Percentiles rank a stretch among this genome's conserved stretches.
Conservation (phyloP, 805 yeast species). For the Brettanomyces bruxellensis region DNA sequence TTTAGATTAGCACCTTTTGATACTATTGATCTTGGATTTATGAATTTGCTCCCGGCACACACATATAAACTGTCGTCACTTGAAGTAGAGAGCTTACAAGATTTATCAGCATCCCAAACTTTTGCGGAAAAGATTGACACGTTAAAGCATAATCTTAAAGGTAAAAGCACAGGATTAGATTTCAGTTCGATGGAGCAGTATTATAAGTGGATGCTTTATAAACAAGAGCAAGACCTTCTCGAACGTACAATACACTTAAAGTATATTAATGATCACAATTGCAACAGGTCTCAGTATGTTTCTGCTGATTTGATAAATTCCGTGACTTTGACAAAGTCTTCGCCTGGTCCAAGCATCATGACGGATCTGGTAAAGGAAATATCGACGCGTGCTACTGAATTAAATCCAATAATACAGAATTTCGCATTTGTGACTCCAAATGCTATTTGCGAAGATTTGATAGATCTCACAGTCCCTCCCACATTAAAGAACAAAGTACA, state of each 20-base stretch:
- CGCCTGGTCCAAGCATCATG: conserved; percentile 11
- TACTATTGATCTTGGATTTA: conserved; percentile 39
- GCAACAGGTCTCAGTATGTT: conserved; percentile 56
- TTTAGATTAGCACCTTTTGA: conserved; percentile 4
- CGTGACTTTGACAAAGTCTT: conserved; percentile 24
- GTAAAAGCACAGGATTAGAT: conserved; percentile 20
- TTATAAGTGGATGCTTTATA: conserved; percentile 46
- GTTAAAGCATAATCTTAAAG: conserved; percentile 29
- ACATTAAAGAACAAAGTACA: conserved; percentile 22
- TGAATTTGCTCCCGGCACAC: conserved; percentile 51
- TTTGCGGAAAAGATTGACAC: conserved; percentile 36
- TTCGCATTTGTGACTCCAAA: conserved; percentile 85
- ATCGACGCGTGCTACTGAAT: conserved; percentile 27
- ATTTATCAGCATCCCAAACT: conserved; percentile 37
- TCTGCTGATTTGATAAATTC: conserved; percentile 48
- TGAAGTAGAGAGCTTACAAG: conserved; percentile 33
- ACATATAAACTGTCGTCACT: conserved; percentile 37
- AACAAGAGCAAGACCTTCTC: conserved; percentile 42
- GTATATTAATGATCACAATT: conserved; percentile 59
- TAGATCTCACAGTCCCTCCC: conserved; percentile 39
- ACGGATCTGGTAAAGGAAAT: conserved; percentile 33
- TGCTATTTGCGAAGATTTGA: conserved; percentile 69
- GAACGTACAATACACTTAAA: conserved; percentile 45
- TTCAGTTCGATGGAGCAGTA: conserved; percentile 42
- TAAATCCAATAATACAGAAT: conserved; percentile 52